Base-by-base conservation (phyloP, 495 filamentous ascomycete genomes). In the Elaphomyces granulatus region DNA sequence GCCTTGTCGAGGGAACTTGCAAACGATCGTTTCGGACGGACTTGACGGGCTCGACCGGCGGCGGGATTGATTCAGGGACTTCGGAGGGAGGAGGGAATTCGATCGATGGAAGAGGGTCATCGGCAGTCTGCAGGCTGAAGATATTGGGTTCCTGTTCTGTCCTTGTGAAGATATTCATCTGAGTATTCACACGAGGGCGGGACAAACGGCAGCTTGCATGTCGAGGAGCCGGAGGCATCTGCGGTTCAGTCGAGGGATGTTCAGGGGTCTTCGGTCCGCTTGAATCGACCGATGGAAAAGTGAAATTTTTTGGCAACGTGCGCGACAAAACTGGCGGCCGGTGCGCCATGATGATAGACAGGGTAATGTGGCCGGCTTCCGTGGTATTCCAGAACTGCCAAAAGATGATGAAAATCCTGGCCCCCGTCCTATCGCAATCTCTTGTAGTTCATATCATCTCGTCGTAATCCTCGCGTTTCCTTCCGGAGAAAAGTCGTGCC, bases 241-340 rank as follows among this genome's bases (percentile, higher is more conserved):
- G 60, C 15, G 56, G 50, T 37, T 57, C 51, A 20, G 55, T 45
- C 12, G 61, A 61, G 12, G 64, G 43, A 36, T 59, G 71, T 43
- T 78, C 70, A 17, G 76, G 77, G 7, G 77, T 80, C 48, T 58
- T 72, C 21, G 77, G 77, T 34, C 64, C 57, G 31, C 66, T 61
- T 38, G 59, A 55, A 47, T 63, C 62, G 16, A 59, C 52, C 37
- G 71, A 74, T 12, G 75, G 66, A 46, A 77, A 78, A 17, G 65
- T 71, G 54, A 80, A 80, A 56, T 72, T 75, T 37, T 75, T 69
- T 16, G 77, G 77, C 21, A 81, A 67, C 10, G 75, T 78, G 41
- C 75, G 75, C 46, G 74, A 80, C 19, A 78, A 60, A 34, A 68
- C 60, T 8, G 67, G 67, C 42, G 65, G 67, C 50, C 57, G 55